Evolutionary conservation across 2,329 filamentous ascomycete genomes (phyloP), one percentile per base, ranked within the genome.

Genomic region (Pseudogymnoascus sp.): DNA sequence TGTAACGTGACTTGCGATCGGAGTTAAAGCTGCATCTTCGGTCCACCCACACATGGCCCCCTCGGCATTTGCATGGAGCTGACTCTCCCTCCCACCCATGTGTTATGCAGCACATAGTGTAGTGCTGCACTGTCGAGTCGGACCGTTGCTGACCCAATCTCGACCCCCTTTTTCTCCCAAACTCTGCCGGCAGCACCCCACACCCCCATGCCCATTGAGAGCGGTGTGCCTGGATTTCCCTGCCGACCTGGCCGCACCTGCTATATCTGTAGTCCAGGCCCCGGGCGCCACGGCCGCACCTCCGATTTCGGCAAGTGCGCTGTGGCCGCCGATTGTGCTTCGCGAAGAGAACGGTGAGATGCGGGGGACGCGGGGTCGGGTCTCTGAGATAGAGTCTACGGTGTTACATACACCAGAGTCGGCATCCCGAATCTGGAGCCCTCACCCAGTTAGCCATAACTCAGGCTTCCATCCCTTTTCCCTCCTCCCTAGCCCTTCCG

Each of bases 341-440:
- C 47, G 47, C 32, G 16, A 54, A 54, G 9, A 8, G 25, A 28
- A 54, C 14, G 16, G 28, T 54, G 47, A 54, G 32, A 54, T 28
- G 47, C 47, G 47, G 47, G 39, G 28, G 47, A 54, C 9, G 47
- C 47, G 47, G 47, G 47, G 47, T 12, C 22, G 22, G 22, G 47
- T 54, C 47, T 54, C 47, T 54, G 28, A 54, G 47, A 54, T 54
- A 54, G 47, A 54, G 47, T 54, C 47, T 54, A 54, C 47, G 47
- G 47, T 54, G 47, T 20, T 54, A 54, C 32, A 54, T 54, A 54
- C 47, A 54, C 47, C 47, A 54, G 47, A 54, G 5, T 54, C 28
- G 28, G 28, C 47, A 54, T 34, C 28, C 25, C 28, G 47, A 9
- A 54, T 54, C 47, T 54, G 47, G 28, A 54, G 47, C 47, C 47